Base-by-base conservation (phyloP, 78 protist species). In the Dictyostelium capitatum region DNA sequence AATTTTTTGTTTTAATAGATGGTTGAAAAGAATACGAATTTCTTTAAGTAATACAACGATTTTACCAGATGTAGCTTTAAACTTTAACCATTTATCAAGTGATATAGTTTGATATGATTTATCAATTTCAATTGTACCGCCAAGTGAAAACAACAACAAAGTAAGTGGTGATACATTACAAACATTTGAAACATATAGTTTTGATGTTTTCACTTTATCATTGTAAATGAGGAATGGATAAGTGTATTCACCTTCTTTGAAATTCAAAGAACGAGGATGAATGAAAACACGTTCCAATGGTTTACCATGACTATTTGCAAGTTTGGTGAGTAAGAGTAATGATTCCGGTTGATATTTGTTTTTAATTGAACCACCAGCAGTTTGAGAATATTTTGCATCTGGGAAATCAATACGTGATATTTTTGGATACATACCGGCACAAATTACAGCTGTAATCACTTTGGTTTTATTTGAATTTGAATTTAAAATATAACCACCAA, bases 81-180 rank as follows among this genome's bases (percentile, higher is more conserved):
- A 95, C 30, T 87, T 69, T 20, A 95, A 25, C 97, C 97, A 95
- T 50, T 85, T 37, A 51, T 95, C 97, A 19, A 95, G 25, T 15
- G 57, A 8, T 23, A 95, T 79, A 1, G 28, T 23, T 56, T 90
- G 89, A 72, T 70, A 67, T 11, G 74, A 9, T 19, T 67, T 23
- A 19, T 65, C 75, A 1, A 89, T 69, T 19, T 84, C 83, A 37
- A 92, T 79, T 4, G 11, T 20, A 11, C 96, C 96, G 46, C 97
- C 99, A 43, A 85, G 47, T 17, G 92, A 85, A 12, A 97, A 97
- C 17, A 97, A 54, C 1, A 97, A n/a, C 23, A 97, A 74, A n/a
- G 97, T 69, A 0, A 77, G 57, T 1, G 97, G 97, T 1, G 95
- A 69, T 19, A 97, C 37, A 64, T 78, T 79, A 0, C 96, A 84